A percentile compares a stretch with the other conserved stretches of the same genome.
Evolutionary conservation across 2,329 filamentous ascomycete species (phyloP).

Genomic region (Colletotrichum australisinense): DNA sequence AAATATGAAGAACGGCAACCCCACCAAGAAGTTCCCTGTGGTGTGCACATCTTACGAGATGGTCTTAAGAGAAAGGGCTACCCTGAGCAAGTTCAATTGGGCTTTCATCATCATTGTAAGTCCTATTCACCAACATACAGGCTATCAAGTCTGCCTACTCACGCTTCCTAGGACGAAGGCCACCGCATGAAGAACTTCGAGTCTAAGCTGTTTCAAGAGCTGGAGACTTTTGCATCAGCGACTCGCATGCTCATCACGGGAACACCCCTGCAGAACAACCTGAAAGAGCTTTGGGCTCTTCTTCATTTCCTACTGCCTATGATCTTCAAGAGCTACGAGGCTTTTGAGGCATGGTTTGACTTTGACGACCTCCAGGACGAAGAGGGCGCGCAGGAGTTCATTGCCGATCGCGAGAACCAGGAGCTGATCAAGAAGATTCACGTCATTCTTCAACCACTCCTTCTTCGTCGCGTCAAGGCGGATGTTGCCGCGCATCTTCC

Average conservation of each 20-base stretch:
- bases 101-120: constrained; percentile 94
- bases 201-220: constrained; percentile 87
- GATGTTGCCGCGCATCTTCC: constrained; percentile 94
- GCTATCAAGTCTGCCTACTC: constrained; percentile 9
- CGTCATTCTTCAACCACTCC: constrained; percentile 89
- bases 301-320: constrained; percentile 93
- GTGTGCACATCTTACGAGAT: constrained; percentile 98
- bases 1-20: constrained; percentile 70
- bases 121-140: constrained; percentile 13
- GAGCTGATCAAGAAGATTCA: constrained; percentile 80
- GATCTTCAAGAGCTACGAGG: constrained; percentile 92
- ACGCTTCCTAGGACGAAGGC: constrained; percentile 78
- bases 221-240: constrained; percentile 89
- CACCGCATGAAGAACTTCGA: constrained; percentile 98
- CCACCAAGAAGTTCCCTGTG: constrained; percentile 80
- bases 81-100: constrained; percentile 88
- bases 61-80: constrained; percentile 88
- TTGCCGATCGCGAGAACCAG: constrained; percentile 76
- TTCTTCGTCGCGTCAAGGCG: constrained; percentile 89
- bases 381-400: constrained; percentile 79
- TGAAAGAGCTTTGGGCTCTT: constrained; percentile 94
- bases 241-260: constrained; percentile 94
- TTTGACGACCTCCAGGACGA: constrained; percentile 93
- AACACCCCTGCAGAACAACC: constrained; percentile 94
- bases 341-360: constrained; percentile 96